These are phyloP conservation scores for Chaetomium sp. DNA, from an alignment of 2,329 filamentous ascomycete species.

Conservation along the genomic window DNA sequence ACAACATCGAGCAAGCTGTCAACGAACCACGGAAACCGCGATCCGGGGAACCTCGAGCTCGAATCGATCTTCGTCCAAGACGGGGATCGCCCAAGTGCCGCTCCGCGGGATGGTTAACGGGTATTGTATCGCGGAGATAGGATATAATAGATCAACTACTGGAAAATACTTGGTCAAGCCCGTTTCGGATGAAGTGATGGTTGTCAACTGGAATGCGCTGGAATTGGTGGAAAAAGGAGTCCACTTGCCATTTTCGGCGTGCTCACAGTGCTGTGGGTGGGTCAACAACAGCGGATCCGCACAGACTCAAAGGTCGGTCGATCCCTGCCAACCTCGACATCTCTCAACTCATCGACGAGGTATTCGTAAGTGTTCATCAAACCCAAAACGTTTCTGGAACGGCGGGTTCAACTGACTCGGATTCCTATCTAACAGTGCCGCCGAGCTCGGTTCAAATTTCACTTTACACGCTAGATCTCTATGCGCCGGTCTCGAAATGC, in stretches of 20 bases:
- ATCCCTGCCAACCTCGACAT: background rate
- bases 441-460: background rate
- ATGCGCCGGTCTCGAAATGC: slow-evolving; percentile 17
- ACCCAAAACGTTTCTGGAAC: background rate
- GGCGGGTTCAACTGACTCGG: background rate
- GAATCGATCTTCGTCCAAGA: background rate
- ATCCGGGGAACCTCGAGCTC: background rate
- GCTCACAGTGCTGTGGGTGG: background rate
- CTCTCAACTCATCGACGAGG: background rate
- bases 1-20: background rate
- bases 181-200: background rate
- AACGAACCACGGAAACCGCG: background rate
- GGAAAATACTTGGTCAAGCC: background rate
- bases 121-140: background rate
- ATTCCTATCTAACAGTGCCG: background rate
- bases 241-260: background rate
- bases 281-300: background rate
- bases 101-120: background rate
- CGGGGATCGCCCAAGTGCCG: background rate
- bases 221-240: background rate
- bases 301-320: background rate
- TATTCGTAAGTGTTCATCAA: background rate
- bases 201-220: background rate
- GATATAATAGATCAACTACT: background rate
- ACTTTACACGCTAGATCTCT: slow-evolving; percentile 16